Evolutionary conservation across 441 rosid genomes (phyloP), one percentile per base, ranked within the genome.

Genomic region (Bruguiera hainesii): DNA sequence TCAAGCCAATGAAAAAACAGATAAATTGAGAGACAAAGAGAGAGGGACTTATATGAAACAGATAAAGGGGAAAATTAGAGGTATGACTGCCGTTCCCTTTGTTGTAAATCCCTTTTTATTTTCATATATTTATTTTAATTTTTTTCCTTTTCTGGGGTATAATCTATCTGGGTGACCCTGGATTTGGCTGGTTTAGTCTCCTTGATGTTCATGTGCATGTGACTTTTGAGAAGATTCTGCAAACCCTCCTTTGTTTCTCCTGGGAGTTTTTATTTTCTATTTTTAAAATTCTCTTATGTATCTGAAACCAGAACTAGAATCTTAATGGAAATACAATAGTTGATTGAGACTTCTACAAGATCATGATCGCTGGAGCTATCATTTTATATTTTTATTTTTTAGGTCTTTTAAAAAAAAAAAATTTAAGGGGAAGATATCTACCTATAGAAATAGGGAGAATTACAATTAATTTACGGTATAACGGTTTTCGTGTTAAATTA

Each of bases 81-180:
- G 63, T 75, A 52, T 71, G 75, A 80, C 84, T 75, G 76, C 19
- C 39, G 55, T 37, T 59, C 74, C 63, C 71, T 74, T 29, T 70
- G 49, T 75, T 76, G 73, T 76, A 78, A 58, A 58, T 37, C 73
- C 73, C 66, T 71, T 67, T 66, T 11, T 42, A 39, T 42, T 42
- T 42, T 11, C 18, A 9, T 73, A 71, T 74, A 52, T 56, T 48
- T 48, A 59, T 30, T 60, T 65, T 30, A 28, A 48, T 31, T 57
- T 62, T 42, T 51, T 42, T 23, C 23, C 48, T 20, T 71, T 59
- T 53, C 39, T 20, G 29, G 64, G 72, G 60, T 53, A 57, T 28
- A 29, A 4, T 9, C 28, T 11, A 10, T 26, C 68, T 67, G 50
- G n/a, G 11, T 60, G 48, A 60, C 50, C 70, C 58, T 46, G 71